A percentile compares a stretch with the other conserved stretches of the same genome.
Evolutionary conservation across 2,329 filamentous ascomycete species (phyloP).

Genomic region (Grosmannia clavigera): DNA sequence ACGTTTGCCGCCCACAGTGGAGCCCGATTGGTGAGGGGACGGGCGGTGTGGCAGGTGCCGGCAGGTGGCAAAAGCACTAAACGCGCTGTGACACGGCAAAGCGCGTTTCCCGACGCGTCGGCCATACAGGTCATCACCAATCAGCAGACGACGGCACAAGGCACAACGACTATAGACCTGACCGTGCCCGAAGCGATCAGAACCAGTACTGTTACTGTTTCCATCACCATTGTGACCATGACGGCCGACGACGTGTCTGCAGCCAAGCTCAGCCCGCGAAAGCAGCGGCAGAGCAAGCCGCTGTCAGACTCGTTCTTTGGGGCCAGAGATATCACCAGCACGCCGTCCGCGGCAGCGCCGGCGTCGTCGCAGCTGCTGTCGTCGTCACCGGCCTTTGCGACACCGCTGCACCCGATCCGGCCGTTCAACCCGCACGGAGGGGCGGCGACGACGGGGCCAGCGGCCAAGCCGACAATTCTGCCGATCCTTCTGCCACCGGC

Average conservation of each 20-base stretch:
- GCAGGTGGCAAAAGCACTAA: neutral
- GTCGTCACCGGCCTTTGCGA: slow-evolving; percentile 82
- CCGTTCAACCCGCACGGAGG: slow-evolving; percentile 34
- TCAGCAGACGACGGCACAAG: neutral
- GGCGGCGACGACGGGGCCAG: slow-evolving; percentile 55
- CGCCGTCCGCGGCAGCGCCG: slow-evolving; percentile 10
- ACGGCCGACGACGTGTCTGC: slow-evolving; percentile 10
- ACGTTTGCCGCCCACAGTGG: neutral
- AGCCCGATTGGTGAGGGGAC: neutral
- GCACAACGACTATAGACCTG: neutral
- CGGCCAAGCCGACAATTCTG: slow-evolving; percentile 50
- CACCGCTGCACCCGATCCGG: slow-evolving; percentile 66
- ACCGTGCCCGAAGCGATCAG: neutral
- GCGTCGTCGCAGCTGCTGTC: slow-evolving; percentile 58
- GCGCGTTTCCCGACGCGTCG: slow-evolving; percentile 10
- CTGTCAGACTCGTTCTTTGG: slow-evolving; percentile 26
- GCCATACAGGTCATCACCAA: slow-evolving; percentile 1
- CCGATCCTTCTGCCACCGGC: slow-evolving; percentile 82
- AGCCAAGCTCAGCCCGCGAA: slow-evolving; percentile 15
- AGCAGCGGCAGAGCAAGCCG: slow-evolving; percentile 17
- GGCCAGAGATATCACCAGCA: slow-evolving; percentile 16
- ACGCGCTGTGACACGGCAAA: slow-evolving; percentile 1
- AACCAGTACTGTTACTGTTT: neutral
- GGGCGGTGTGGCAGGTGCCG: slow-evolving; percentile 6
- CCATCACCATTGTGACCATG: slow-evolving; percentile 14